Percentiles rank a stretch among this genome's conserved stretches.
Evolutionary conservation across 2,329 filamentous ascomycete species (phyloP).

Genomic region (Xylaria sp.): DNA sequence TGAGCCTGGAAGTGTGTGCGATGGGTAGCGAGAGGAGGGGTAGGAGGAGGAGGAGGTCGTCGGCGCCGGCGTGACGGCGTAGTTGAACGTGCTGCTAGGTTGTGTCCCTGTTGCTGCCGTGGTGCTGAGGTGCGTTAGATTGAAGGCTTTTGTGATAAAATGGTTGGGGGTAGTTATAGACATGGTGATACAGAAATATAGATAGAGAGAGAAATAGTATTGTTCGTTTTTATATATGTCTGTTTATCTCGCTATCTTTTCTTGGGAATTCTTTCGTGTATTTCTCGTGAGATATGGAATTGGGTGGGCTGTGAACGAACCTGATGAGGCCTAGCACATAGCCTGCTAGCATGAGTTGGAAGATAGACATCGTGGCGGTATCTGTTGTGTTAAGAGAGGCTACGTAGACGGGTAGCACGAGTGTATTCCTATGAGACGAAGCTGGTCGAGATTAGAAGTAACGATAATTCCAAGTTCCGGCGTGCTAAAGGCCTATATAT

Average conservation of each 20-base stretch:
- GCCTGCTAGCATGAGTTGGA: slow-evolving; percentile 32
- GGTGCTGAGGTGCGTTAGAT: slow-evolving; percentile 33
- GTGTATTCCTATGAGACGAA: background rate
- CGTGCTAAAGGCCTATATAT: background rate
- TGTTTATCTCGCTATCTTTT: background rate
- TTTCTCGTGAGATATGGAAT: background rate
- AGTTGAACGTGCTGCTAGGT: background rate
- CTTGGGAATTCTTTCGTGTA: background rate
- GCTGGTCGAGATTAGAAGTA: background rate
- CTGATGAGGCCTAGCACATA: slow-evolving; percentile 39
- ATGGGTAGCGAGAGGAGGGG: too few species aligned
- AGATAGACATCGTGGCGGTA: slow-evolving; percentile 33
- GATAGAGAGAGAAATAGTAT: background rate
- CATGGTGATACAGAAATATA: too few species aligned
- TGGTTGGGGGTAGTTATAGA: background rate
- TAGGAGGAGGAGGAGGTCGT: slow-evolving; percentile 9
- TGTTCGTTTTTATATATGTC: background rate
- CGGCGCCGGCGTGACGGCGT: background rate
- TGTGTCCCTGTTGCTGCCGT: slow-evolving; percentile 23
- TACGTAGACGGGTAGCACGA: background rate
- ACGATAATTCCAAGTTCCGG: background rate
- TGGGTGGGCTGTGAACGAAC: slow-evolving; percentile 34
- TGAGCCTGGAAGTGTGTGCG: slow-evolving; percentile 34
- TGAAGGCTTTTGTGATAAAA: background rate
- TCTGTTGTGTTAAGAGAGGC: background rate